These are phyloP conservation scores for Stevia rebaudiana DNA, from an alignment of 140 eudicot genomes.

Conservation along the genomic window DNA sequence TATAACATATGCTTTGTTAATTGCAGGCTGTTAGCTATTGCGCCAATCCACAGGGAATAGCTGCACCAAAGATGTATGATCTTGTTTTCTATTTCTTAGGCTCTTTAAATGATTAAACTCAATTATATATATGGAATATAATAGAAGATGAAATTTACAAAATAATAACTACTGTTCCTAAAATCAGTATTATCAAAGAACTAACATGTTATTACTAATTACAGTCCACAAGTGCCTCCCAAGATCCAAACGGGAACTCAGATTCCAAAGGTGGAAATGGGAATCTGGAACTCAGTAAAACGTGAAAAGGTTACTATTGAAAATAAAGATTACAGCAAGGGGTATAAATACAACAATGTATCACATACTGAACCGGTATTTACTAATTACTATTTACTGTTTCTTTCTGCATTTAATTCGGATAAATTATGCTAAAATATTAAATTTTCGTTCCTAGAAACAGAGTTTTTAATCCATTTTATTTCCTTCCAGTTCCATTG, in stretches of 20 bases:
- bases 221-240: conserved; percentile 26
- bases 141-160: background rate
- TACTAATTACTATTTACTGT: conserved; percentile 30
- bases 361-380: conserved; percentile 45
- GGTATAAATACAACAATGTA: conserved; percentile 31
- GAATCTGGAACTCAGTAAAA: conserved; percentile 69
- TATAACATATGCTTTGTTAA: conserved; percentile 1
- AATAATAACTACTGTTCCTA: background rate
- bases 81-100: conserved; percentile 1
- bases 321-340: conserved; percentile 23
- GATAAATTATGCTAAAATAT: conserved; percentile 11
- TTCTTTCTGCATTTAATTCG: conserved; percentile 10
- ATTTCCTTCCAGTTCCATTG: conserved; percentile 6
- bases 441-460: background rate
- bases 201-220: conserved; percentile 22
- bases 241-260: conserved; percentile 33
- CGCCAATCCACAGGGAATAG: conserved; percentile 27
- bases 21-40: conserved; percentile 42
- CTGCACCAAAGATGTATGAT: conserved; percentile 39
- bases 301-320: conserved; percentile 30
- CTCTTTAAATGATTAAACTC: conserved; percentile 12
- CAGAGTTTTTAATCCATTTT: background rate
- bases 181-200: background rate
- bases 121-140: background rate
- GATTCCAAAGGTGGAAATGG: conserved; percentile 56